These are phyloP conservation scores for Hymenoscyphus repandus DNA, from an alignment of 2,329 filamentous ascomycete species.

Conservation along the genomic window DNA sequence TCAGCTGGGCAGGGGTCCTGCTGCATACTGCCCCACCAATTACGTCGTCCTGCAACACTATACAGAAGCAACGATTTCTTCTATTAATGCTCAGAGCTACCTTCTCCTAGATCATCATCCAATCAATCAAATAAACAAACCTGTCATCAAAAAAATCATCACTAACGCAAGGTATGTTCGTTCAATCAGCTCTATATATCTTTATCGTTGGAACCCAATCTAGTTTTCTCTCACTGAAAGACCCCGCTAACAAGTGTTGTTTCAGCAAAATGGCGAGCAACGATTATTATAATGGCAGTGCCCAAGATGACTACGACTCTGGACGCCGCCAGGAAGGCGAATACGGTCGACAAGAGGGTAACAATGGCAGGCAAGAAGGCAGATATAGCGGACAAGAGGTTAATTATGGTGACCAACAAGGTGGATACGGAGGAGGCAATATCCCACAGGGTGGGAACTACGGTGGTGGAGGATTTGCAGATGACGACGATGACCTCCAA, in stretches of 20 bases:
- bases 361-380: neutral
- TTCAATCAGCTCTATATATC: no score
- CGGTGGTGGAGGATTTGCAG: constrained; percentile 25
- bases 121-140: neutral
- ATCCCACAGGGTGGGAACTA: constrained; percentile 7
- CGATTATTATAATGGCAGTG: constrained; percentile 1
- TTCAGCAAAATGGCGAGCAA: neutral
- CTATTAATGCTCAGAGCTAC: no score
- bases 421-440: constrained; percentile 1
- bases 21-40: neutral
- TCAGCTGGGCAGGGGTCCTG: neutral
- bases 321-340: neutral
- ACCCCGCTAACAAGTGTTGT: neutral
- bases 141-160: neutral
- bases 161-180: neutral
- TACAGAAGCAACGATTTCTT: neutral
- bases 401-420: neutral
- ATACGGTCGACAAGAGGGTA: neutral
- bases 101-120: no score
- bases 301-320: neutral
- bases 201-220: no score
- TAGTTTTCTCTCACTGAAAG: no score
- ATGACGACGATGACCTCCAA: constrained; percentile 44
- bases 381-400: neutral
- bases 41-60: neutral